Evolutionary conservation across 306 rosid species (phyloP).

Genomic region (Geum urbanum): DNA sequence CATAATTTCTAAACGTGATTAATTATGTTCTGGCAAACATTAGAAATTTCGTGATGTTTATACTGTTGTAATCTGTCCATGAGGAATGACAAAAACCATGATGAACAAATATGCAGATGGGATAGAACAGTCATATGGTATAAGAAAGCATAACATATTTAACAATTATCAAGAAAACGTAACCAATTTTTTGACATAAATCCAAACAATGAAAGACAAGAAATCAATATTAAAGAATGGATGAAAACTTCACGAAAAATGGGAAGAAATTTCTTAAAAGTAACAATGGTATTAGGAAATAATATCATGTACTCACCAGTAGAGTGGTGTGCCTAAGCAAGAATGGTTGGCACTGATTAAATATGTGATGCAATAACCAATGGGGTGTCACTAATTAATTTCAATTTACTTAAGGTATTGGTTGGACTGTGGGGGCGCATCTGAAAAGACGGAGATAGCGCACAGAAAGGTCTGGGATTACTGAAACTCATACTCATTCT

Average conservation of each 20-base stretch:
- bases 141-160: neutral
- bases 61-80: neutral
- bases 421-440: slow-evolving; percentile 26
- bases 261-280: slow-evolving; percentile 1
- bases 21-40: neutral
- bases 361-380: slow-evolving; percentile 7
- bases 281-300: neutral
- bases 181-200: neutral
- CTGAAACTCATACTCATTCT: slow-evolving; percentile 13
- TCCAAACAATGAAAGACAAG: neutral
- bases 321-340: neutral
- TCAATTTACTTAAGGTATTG: slow-evolving; percentile 2
- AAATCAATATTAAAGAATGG: neutral
- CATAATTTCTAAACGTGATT: neutral
- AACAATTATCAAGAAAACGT: neutral
- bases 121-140: neutral
- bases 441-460: neutral
- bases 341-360: slow-evolving; percentile 5
- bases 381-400: neutral
- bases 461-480: neutral
- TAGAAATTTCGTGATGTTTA: neutral
- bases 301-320: neutral
- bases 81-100: neutral
- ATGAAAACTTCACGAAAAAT: neutral
- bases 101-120: slow-evolving; percentile 7